phyloP scores from a whole-genome alignment of 306 rosid species.

The Inga laurina region DNA sequence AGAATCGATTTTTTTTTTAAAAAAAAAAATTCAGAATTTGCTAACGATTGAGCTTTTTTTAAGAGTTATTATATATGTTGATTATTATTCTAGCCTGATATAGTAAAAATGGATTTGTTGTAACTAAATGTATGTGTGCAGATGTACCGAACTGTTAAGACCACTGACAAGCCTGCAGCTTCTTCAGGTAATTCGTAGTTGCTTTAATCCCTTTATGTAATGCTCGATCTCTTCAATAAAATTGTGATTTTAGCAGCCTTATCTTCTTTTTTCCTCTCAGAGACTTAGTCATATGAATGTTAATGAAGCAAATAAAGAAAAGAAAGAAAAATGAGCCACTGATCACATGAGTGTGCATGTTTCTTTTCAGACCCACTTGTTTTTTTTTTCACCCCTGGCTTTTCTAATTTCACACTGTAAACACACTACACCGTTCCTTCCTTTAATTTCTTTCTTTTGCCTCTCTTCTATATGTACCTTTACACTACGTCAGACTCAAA shows the following conservation, averaged over 20 bases:
- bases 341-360: conserved; percentile 15
- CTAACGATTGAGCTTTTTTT: neutral
- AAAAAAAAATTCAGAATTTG: neutral
- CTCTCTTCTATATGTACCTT: conserved; percentile 1
- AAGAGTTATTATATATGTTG: neutral
- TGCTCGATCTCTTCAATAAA: conserved; percentile 3
- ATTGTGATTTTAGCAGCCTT: conserved; percentile 32
- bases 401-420: neutral
- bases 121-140: conserved; percentile 39
- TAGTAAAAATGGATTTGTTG: neutral
- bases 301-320: neutral
- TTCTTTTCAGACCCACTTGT: conserved; percentile 24
- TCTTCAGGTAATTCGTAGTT: conserved; percentile 88
- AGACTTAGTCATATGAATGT: neutral
- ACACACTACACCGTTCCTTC: conserved; percentile 5
- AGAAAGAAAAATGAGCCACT: neutral
- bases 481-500: conserved; percentile 5
- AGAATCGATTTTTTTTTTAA: neutral
- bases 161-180: conserved; percentile 94
- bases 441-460: conserved; percentile 1
- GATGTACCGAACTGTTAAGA: conserved; percentile 98
- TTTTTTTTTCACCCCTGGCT: conserved; percentile 2
- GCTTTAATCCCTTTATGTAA: conserved; percentile 19
- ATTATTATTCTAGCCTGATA: neutral
- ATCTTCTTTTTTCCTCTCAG: neutral